phyloP scores from a whole-genome alignment of 2,329 filamentous ascomycete genomes.

The Dactylellina parvicollis region DNA sequence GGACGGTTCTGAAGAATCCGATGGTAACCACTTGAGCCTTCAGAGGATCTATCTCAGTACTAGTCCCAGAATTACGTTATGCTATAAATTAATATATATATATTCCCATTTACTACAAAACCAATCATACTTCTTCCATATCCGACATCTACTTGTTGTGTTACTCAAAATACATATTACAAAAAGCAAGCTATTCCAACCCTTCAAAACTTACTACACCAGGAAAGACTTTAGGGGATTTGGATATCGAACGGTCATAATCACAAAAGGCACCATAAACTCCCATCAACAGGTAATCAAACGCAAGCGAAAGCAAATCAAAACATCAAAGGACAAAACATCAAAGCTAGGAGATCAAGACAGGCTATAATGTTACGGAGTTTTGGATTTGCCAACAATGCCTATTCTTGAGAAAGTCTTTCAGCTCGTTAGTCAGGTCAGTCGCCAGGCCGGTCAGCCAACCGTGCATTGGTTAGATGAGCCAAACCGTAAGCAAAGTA shows the following conservation, averaged over 20 bases:
- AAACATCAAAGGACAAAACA: not conserved
- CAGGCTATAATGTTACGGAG: not conserved
- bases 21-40: too few species aligned
- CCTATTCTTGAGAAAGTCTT: not conserved
- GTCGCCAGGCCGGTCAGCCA: not conserved
- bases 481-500: not conserved
- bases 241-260: conserved; percentile 8
- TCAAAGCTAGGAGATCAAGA: not conserved
- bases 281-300: conserved; percentile 1
- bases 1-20: too few species aligned
- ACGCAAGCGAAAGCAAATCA: not conserved
- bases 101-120: not conserved
- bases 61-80: not conserved
- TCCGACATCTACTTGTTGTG: not conserved
- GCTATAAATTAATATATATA: not conserved
- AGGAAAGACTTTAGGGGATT: not conserved
- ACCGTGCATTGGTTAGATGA: not conserved
- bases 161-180: not conserved
- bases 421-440: not conserved
- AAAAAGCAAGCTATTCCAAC: not conserved
- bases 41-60: too few species aligned
- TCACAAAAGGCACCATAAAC: conserved; percentile 7
- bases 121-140: conserved; percentile 1
- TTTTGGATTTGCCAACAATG: not conserved
- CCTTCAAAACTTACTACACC: not conserved